These are phyloP conservation scores for Helichrysum umbraculigerum DNA, from an alignment of 129 eudicot species.

Conservation along the genomic window DNA sequence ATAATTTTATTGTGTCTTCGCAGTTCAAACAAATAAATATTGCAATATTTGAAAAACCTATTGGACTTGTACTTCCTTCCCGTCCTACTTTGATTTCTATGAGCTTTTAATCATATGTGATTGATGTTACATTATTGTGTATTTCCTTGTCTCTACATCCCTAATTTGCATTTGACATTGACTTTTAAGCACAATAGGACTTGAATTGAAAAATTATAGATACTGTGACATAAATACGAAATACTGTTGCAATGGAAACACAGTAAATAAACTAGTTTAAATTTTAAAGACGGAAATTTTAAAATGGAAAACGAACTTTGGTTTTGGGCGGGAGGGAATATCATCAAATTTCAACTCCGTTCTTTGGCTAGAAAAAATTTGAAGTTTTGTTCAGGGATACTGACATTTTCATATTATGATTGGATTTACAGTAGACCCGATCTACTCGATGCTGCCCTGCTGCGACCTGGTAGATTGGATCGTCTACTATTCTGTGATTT, in stretches of 20 bases:
- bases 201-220: neutral
- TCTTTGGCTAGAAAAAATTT: slow-evolving; percentile 6
- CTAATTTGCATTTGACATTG: neutral
- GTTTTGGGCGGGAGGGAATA: slow-evolving; percentile 1
- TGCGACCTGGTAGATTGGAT: slow-evolving; percentile 93
- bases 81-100: neutral
- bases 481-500: slow-evolving; percentile 93
- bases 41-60: neutral
- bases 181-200: neutral
- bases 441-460: slow-evolving; percentile 91
- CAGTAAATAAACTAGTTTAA: neutral
- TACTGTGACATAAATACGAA: neutral
- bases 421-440: slow-evolving; percentile 82
- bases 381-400: neutral
- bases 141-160: neutral
- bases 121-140: neutral
- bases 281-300: too few species aligned
- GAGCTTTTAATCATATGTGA: slow-evolving; percentile 13
- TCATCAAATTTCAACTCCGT: neutral
- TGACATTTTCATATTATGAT: slow-evolving; percentile 1
- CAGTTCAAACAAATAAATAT: too few species aligned
- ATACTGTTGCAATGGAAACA: neutral
- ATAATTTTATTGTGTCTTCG: neutral
- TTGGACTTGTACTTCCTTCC: neutral
- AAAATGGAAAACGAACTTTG: neutral